Evolutionary conservation across 257 asterid genomes (phyloP), one percentile per base, ranked within the genome.

Genomic region (Rehmannia glutinosa): DNA sequence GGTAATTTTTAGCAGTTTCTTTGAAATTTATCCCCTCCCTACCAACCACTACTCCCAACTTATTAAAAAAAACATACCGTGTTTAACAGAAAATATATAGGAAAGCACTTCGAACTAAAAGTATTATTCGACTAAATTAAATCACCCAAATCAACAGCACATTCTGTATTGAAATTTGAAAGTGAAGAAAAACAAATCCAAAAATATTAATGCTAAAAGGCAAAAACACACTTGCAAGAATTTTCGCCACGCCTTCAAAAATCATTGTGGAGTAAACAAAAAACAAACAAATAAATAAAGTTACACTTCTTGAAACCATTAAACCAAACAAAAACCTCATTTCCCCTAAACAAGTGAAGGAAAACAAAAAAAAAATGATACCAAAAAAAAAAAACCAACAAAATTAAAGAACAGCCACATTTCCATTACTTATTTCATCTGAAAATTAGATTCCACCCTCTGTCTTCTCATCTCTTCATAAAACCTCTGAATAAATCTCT

Each of bases 401-500:
- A 3, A 47, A 36, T 2, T 1, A 2, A n/a, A 7, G 1, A 21
- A 33, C 39, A 33, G 16, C 55, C 15, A 46, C n/a, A 49, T 16
- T 3, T 72, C 71, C 4, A 69, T 66, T 59, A 77, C 36, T 3
- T 58, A 50, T 47, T 75, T 66, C 16, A 70, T 59, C 12, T 70
- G 47, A 49, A 60, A n/a, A 54, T 63, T 25, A 3, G 81, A 68
- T 8, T 70, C 71, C 52, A 25, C 71, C 73, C 82, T 85, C 89
- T 90, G 88, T 57, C 72, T 78, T 71, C 83, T 90, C 74, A 90
- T 87, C 32, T 90, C 89, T 64, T 86, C 81, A 78, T 90, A 90
- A 58, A 86, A 90, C 56, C 71, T 88, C 82, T 77, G 84, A 73
- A 88, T 90, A 54, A 90, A 88, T 20, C 73, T 83, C 85, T 88